Conservation (phyloP, 2,329 filamentous ascomycete genomes). For the Trichoderma polysporum region DNA sequence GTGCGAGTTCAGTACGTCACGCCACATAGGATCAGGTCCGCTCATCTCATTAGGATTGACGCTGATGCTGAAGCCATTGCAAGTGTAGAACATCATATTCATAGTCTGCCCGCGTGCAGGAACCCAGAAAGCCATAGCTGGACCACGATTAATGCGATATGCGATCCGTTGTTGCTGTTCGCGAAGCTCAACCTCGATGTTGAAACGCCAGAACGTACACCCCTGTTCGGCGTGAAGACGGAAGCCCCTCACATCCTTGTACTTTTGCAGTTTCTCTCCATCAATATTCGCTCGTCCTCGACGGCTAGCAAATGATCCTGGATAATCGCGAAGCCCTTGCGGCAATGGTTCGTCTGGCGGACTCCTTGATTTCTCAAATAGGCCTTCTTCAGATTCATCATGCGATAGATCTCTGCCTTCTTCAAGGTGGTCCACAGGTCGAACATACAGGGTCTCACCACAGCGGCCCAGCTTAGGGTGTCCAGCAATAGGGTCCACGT, state of each 20-base stretch:
- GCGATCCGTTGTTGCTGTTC: slow-evolving; percentile 80
- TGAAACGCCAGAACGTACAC: slow-evolving; percentile 96
- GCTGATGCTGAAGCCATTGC: slow-evolving; percentile 88
- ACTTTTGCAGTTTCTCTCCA: slow-evolving; percentile 78
- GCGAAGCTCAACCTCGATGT: slow-evolving; percentile 84
- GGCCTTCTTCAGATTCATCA: slow-evolving; percentile 75
- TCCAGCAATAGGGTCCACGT: slow-evolving; percentile 86
- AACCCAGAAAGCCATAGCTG: slow-evolving; percentile 90
- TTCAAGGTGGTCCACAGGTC: slow-evolving; percentile 81
- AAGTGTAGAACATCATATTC: slow-evolving; percentile 99
- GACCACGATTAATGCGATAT: slow-evolving; percentile 92
- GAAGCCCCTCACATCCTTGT: slow-evolving; percentile 78
- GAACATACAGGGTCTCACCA: slow-evolving; percentile 83
- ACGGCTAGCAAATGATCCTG: slow-evolving; percentile 54
- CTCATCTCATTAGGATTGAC: slow-evolving; percentile 78
- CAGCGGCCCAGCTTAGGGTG: slow-evolving; percentile 81
- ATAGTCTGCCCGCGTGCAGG: slow-evolving; percentile 80
- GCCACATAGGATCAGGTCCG: slow-evolving; percentile 94
- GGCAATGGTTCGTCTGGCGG: slow-evolving; percentile 47
- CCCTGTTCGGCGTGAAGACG: slow-evolving; percentile 82
- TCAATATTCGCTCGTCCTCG: slow-evolving; percentile 59
- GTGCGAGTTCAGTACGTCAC: slow-evolving; percentile 89
- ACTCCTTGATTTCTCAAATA: slow-evolving; percentile 70
- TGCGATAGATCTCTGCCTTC: slow-evolving; percentile 76
- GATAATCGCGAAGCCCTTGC: slow-evolving; percentile 47